Conservation (phyloP, 257 asterid species). For the Solanum bulbocastanum region DNA sequence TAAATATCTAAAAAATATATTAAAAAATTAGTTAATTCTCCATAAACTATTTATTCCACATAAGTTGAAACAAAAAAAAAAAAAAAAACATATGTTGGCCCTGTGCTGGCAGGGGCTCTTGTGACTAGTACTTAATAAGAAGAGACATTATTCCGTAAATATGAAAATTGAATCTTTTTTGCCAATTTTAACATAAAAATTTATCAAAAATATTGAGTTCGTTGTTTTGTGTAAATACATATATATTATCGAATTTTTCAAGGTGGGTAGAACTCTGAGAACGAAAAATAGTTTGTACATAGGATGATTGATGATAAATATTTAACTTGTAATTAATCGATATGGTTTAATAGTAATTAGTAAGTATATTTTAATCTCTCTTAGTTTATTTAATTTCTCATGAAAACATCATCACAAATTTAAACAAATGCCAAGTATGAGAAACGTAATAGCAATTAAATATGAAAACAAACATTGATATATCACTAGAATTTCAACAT, state of each 20-base stretch:
- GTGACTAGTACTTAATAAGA: neutral
- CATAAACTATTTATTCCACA: too few species aligned
- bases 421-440: neutral
- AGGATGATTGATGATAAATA: neutral
- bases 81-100: too few species aligned
- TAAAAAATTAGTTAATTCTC: too few species aligned
- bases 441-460: neutral
- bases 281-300: neutral
- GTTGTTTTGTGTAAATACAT: neutral
- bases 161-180: neutral
- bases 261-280: neutral
- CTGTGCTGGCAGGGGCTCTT: too few species aligned
- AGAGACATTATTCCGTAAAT: slow-evolving; percentile 5
- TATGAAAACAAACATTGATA: neutral
- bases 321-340: neutral
- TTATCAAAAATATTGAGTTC: neutral
- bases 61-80: too few species aligned
- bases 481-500: neutral
- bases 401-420: neutral
- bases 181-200: neutral
- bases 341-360: neutral
- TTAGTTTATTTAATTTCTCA: neutral
- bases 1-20: too few species aligned
- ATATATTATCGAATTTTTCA: neutral
- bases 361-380: neutral